Evolutionary conservation across 2,329 filamentous ascomycete species (phyloP), one percentile per base, ranked within the genome.

Genomic region (Alternaria burnsii): DNA sequence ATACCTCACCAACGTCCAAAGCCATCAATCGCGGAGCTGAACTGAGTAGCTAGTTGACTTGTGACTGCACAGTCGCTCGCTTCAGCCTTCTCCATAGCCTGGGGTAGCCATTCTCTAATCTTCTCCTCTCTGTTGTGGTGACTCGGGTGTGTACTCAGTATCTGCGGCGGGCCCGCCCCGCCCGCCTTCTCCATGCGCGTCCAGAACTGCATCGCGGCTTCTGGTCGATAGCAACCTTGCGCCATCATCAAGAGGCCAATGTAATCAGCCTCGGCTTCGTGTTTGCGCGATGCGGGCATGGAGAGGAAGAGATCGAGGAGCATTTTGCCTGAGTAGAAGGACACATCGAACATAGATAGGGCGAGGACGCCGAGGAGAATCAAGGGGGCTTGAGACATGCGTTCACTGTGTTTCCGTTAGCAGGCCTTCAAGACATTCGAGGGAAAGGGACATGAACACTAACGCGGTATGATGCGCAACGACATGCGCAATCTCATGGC

Each of bases 181-280:
- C 82, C 81, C 12, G 79, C 74, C 40, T 76, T 74, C 63, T 90
- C 87, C 88, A 92, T 91, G 51, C 88, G 79, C 24, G 75, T 70
- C 84, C 84, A 86, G 60, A 94, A 87, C 0, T 81, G 82, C 43
- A 90, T 81, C 0, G 91, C 91, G 61, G 87, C 86, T 12, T 83
- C 79, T 1, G 91, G 91, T 62, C 92, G 84, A 73, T 91, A 94
- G 79, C 91, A 94, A 26, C 89, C 89, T 79, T 92, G 87, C 0
- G 91, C 87, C 90, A 94, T 94, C 85, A 94, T 91, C 85, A 94
- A 87, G 34, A 94, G 78, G 0, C 91, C 91, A 48, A 94, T 92
- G 70, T 91, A 92, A 72, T 94, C 91, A 0, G 91, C 91, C 80
- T 94, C 91, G 50, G 84, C 87, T 82, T 89, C 91, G 79, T 93